Percentiles rank a stretch among this genome's conserved stretches.
Conservation (phyloP, 768 basidiomycete genomes). For the Mrakia gelida region DNA sequence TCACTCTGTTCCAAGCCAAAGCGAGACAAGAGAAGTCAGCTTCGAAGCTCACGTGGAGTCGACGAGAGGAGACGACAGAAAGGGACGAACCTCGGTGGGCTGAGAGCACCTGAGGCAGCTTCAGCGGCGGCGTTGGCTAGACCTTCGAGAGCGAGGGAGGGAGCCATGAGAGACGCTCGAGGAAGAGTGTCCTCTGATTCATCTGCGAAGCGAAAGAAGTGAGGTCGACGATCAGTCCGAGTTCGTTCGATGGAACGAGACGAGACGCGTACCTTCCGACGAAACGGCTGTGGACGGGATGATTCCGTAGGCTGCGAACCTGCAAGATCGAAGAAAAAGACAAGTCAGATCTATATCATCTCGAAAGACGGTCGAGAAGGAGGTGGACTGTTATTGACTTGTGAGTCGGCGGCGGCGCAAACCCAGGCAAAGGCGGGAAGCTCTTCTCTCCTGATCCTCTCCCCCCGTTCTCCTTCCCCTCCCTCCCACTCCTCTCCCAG, state of each 20-base stretch:
- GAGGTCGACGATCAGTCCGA: conserved; percentile 54
- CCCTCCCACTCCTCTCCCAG: not conserved
- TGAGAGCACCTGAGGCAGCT: conserved; percentile 50
- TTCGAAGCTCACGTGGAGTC: too few species aligned
- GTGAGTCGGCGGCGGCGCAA: conserved; percentile 69
- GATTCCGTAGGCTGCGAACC: conserved; percentile 56
- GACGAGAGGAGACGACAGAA: not conserved
- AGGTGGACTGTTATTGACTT: not conserved
- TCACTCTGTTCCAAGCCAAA: not conserved
- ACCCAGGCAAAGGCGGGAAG: conserved; percentile 86
- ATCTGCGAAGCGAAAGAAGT: conserved; percentile 71
- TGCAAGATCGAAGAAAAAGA: too few species aligned
- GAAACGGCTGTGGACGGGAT: conserved; percentile 47
- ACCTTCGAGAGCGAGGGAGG: conserved; percentile 89
- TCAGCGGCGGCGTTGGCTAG: conserved; percentile 93
- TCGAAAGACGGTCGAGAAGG: too few species aligned
- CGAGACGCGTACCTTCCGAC: conserved; percentile 39
- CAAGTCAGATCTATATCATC: too few species aligned
- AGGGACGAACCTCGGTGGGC: conserved; percentile 11
- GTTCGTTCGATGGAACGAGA: conserved; percentile 28
- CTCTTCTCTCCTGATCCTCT: conserved; percentile 34
- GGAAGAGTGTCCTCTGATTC: conserved; percentile 87
- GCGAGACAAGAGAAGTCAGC: too few species aligned
- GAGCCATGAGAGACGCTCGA: conserved; percentile 76
- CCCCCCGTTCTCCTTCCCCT: not conserved